These are phyloP conservation scores for Lepiota brunneoincarnata DNA, from an alignment of 768 basidiomycete genomes.

Conservation along the genomic window DNA sequence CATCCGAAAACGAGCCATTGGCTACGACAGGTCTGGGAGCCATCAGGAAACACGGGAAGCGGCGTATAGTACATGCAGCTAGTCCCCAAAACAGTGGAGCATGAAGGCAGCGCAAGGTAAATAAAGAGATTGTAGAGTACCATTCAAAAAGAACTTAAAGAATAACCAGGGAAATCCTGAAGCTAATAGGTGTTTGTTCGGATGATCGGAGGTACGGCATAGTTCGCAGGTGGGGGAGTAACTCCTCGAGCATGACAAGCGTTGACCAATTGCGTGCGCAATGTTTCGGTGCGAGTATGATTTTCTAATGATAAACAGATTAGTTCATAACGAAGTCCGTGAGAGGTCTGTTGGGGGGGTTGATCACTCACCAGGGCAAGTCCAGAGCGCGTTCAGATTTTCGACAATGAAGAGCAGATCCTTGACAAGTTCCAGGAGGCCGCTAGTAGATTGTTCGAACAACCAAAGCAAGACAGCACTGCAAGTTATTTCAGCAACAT, in stretches of 20 bases:
- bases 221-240: constrained; percentile 2
- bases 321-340: constrained; percentile 12
- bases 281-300: neutral
- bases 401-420: constrained; percentile 62
- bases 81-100: too few relatives aligned
- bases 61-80: too few relatives aligned
- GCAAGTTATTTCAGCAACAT: neutral
- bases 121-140: too few relatives aligned
- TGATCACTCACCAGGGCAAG: constrained; percentile 35
- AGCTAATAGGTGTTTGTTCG: constrained; percentile 4
- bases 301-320: neutral
- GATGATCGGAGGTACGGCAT: neutral
- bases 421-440: constrained; percentile 67
- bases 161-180: neutral
- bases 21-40: too few relatives aligned
- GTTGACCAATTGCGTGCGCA: neutral
- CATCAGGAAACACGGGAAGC: too few relatives aligned
- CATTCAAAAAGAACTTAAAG: neutral
- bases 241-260: constrained; percentile 9
- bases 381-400: constrained; percentile 70
- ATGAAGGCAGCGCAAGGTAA: too few relatives aligned
- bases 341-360: too few relatives aligned
- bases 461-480: constrained; percentile 62
- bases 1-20: too few relatives aligned
- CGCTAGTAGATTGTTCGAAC: constrained; percentile 52